Base-by-base conservation (phyloP, 192 early-diverging fungal species). In the Rhizophlyctis rosea region DNA sequence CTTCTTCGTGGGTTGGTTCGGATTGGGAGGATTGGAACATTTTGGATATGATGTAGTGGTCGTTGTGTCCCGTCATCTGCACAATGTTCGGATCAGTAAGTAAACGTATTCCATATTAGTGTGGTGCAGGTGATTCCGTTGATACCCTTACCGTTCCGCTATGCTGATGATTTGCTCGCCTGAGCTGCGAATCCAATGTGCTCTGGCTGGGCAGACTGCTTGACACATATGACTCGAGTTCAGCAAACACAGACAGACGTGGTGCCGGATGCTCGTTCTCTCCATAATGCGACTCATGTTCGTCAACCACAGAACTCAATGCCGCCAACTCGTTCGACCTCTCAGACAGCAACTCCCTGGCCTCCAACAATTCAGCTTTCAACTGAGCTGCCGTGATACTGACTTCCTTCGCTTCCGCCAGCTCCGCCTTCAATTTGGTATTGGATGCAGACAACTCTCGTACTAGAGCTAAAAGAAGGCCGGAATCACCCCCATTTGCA, bases 201-300 rank as follows among this genome's bases (percentile, higher is more conserved):
- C n/a, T n/a, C n/a, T n/a, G n/a, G n/a, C n/a, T n/a, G n/a, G n/a
- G n/a, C n/a, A n/a, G n/a, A 34, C 49, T 57, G 11, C 4, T 11
- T 61, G 47, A 50, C 14, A 61, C 59, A 34, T 61, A 61, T 25
- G 49, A 57, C 59, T 61, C 59, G 21, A 61, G 51, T 56, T 61
- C 59, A 4, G 16, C 59, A 58, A 61, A 58, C 4, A 61, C 51
- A 16, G 59, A 57, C 25, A 9, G 56, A 11, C 59, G 47, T 61
- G 16, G 50, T 47, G 39, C 9, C 39, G 39, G 9, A 47, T 9
- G 9, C 9, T n/a, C 18, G 39, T 13, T 47, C 9, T 9, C 9
- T 13, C 39, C 39, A 9, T 9, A 47, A 13, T 9, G 9, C 9
- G 39, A 9, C 9, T 13, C 39, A 47, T 9, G 39, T 14, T 9